Evolutionary conservation across 352 stramenopile genomes (phyloP), one percentile per base, ranked within the genome.

Genomic region (Pythium utonaiense): DNA sequence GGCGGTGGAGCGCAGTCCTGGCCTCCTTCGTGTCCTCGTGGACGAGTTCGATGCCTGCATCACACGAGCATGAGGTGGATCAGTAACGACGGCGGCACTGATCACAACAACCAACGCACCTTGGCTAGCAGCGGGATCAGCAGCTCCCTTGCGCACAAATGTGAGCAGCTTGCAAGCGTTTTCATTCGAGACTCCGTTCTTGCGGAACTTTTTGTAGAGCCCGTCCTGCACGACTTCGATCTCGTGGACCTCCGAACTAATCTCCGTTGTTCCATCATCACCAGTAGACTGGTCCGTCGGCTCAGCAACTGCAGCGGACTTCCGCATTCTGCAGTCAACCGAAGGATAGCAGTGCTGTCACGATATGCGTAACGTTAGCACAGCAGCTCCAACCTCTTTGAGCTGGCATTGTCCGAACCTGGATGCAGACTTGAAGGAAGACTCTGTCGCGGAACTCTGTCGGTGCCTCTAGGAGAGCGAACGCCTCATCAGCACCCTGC

Each of bases 341-440:
- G 74, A 78, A 25, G 84, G 78, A 57, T 78, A 91, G 50, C 70
- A 89, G 44, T 80, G 75, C 80, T 91, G 9, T 24, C 38, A 44
- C 17, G 16, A 21, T 12, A 44, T n/a, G 6, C 14, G 22, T 8
- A 21, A 14, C 21, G 16, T 44, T n/a, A 44, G 38, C 17, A 24
- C 16, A 44, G 16, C 16, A 44, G 13, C 34, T 41, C 6, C 16
- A 5, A 19, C 17, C 19, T 5, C 6, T n/a, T n/a, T 16, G 19
- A 41, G 5, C 9, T 14, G 31, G 34, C 34, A n/a, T 14, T 41
- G 12, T 10, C 19, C 38, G 6, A 53, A 89, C 82, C 70, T 93
- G 84, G 36, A 91, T 89, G 64, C 78, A 91, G 28, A 88, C 69
- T 62, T 90, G 77, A 22, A 91, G 63, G 27, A 76, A 84, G 30